Conservation (phyloP, 805 yeast species). For the Saturnispora halmiae region DNA sequence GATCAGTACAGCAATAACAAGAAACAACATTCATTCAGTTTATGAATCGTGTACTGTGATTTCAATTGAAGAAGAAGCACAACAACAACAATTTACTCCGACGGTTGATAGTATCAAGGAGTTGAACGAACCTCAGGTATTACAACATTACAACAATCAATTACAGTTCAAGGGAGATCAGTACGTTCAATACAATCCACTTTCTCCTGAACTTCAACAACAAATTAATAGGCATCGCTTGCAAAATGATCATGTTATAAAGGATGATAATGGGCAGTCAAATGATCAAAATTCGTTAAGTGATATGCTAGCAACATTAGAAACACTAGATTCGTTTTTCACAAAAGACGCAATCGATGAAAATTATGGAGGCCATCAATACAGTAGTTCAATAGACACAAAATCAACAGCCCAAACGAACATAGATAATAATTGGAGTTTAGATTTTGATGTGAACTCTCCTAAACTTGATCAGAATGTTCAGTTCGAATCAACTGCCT, state of each 20-base stretch:
- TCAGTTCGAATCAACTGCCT: conserved; percentile 46
- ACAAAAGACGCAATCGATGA: conserved; percentile 43
- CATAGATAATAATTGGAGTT: conserved; percentile 18
- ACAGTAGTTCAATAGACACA: conserved; percentile 55
- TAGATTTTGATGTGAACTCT: conserved; percentile 21
- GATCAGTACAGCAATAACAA: conserved; percentile 74
- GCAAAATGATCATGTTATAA: conserved; percentile 14
- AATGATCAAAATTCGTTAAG: conserved; percentile 66
- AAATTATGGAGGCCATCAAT: conserved; percentile 32
- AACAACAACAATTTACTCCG: not conserved
- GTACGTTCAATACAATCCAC: conserved; percentile 30
- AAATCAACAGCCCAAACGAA: conserved; percentile 36
- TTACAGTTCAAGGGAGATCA: conserved; percentile 9
- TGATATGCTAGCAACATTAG: conserved; percentile 88
- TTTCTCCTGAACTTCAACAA: conserved; percentile 22
- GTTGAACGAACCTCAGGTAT: not conserved
- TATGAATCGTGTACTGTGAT: conserved; percentile 68
- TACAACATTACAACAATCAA: conserved; percentile 7
- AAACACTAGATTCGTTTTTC: conserved; percentile 81
- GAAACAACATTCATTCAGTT: conserved; percentile 93
- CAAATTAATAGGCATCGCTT: conserved; percentile 20
- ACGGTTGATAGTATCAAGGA: not conserved
- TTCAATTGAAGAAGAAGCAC: conserved; percentile 6
- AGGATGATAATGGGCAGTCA: conserved; percentile 39
- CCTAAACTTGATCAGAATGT: conserved; percentile 22